A percentile compares a stretch with the other conserved stretches of the same genome.
Evolutionary conservation across 257 asterid species (phyloP).

Genomic region (Solanum clarkiae): DNA sequence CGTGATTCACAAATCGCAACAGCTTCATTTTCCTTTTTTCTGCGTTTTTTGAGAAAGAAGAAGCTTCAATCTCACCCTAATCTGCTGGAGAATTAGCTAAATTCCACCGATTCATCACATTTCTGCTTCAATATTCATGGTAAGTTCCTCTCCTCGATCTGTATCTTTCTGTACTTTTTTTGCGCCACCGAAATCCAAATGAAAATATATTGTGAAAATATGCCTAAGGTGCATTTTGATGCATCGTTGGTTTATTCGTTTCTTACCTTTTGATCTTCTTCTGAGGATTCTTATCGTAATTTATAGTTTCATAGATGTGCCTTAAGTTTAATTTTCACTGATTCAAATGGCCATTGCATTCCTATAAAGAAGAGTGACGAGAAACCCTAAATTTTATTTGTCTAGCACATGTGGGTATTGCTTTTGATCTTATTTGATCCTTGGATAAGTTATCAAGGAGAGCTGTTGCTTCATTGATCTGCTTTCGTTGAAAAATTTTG

Average conservation of each 20-base stretch:
- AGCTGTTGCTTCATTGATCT: not conserved
- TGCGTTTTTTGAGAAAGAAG: not conserved
- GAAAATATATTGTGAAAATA: not conserved
- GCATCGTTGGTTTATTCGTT: not conserved
- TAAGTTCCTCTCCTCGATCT: not conserved
- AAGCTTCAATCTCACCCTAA: not conserved
- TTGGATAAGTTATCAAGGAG: not conserved
- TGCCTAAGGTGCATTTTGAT: not conserved
- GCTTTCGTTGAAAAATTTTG: not conserved
- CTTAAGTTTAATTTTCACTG: not conserved
- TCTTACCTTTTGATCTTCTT: not conserved
- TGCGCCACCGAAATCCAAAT: not conserved
- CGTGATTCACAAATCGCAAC: not conserved
- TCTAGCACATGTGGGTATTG: not conserved
- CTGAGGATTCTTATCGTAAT: not conserved
- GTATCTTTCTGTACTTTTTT: not conserved
- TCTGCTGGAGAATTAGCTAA: not conserved
- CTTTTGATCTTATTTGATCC: not conserved
- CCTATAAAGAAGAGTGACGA: not conserved
- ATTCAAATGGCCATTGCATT: not conserved
- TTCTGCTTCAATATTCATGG: not conserved
- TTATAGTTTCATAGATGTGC: not conserved
- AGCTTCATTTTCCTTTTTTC: not conserved
- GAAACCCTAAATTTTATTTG: not conserved
- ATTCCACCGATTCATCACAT: not conserved